These are phyloP conservation scores for Croton laevigatus DNA, from an alignment of 441 rosid genomes.

Conservation along the genomic window DNA sequence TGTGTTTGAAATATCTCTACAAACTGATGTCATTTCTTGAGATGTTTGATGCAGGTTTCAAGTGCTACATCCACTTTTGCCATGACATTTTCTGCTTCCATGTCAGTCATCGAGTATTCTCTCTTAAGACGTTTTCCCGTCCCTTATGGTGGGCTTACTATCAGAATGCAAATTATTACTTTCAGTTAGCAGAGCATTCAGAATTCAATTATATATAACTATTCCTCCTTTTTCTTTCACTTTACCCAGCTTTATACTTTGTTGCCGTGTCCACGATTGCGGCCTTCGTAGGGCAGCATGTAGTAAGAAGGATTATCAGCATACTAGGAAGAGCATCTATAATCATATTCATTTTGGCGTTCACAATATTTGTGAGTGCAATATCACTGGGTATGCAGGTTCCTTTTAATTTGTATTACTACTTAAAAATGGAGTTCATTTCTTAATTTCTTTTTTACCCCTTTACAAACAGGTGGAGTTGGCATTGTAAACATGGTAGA, in stretches of 20 bases:
- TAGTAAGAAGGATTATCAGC: conserved; percentile 42
- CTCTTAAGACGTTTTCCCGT: conserved; percentile 56
- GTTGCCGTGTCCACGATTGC: conserved; percentile 46
- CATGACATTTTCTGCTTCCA: conserved; percentile 57
- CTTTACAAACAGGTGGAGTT: conserved; percentile 40
- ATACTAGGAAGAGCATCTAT: conserved; percentile 55
- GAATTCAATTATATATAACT: not conserved
- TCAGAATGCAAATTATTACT: not conserved
- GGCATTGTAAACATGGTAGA: conserved; percentile 43
- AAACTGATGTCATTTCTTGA: conserved; percentile 1
- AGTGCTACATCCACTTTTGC: conserved; percentile 59
- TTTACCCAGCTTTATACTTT: conserved; percentile 41
- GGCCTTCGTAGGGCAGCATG: conserved; percentile 49
- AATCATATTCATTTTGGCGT: conserved; percentile 55
- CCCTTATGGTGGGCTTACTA: conserved; percentile 36
- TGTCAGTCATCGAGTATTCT: conserved; percentile 53
- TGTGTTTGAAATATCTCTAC: not conserved
- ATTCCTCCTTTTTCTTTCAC: not conserved
- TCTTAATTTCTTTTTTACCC: not conserved
- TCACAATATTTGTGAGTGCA: conserved; percentile 58
- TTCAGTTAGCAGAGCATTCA: not conserved
- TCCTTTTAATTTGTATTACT: not conserved
- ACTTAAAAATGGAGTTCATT: not conserved
- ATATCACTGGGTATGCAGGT: conserved; percentile 44
- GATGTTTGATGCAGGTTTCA: conserved; percentile 36